phyloP scores from a whole-genome alignment of 2,329 filamentous ascomycete genomes.

The Colletotrichum sp. region DNA sequence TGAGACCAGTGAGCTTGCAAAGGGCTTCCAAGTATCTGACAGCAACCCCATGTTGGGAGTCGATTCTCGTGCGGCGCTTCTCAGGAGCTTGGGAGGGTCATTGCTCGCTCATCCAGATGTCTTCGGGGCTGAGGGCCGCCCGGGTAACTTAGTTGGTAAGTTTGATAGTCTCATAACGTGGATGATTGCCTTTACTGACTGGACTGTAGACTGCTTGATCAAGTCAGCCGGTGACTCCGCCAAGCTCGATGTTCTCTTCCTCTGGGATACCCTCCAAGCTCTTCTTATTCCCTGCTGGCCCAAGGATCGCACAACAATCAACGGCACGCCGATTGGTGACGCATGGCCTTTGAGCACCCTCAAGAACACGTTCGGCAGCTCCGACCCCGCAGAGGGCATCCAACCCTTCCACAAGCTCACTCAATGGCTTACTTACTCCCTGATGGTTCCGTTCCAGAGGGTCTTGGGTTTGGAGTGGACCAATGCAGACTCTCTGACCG shows the following conservation, averaged over 20 bases:
- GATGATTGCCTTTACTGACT: not conserved
- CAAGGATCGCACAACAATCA: conserved; percentile 53
- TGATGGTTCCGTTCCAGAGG: conserved; percentile 89
- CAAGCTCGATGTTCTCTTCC: conserved; percentile 39
- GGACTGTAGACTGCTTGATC: conserved; percentile 43
- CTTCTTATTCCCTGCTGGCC: conserved; percentile 56
- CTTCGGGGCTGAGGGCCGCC: conserved; percentile 47
- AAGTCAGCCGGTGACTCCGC: conserved; percentile 28
- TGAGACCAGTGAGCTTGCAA: conserved; percentile 34
- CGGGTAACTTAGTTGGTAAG: conserved; percentile 54
- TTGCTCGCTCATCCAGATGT: conserved; percentile 40
- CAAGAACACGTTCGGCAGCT: conserved; percentile 2
- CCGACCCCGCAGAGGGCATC: conserved; percentile 48
- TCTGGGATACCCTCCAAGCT: conserved; percentile 49
- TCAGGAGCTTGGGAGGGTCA: conserved; percentile 47
- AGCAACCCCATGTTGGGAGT: conserved; percentile 52
- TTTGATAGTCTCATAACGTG: not conserved
- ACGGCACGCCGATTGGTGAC: conserved; percentile 50
- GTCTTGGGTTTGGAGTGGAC: conserved; percentile 82
- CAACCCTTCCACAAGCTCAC: conserved; percentile 94
- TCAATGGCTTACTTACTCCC: conserved; percentile 92
- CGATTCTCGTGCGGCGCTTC: conserved; percentile 43
- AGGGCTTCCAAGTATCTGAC: conserved; percentile 48
- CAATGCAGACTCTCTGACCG: conserved; percentile 82
- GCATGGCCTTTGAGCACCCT: conserved; percentile 50